Conservation (phyloP, 176 grass and related monocot species). For the Hordeum marinum region DNA sequence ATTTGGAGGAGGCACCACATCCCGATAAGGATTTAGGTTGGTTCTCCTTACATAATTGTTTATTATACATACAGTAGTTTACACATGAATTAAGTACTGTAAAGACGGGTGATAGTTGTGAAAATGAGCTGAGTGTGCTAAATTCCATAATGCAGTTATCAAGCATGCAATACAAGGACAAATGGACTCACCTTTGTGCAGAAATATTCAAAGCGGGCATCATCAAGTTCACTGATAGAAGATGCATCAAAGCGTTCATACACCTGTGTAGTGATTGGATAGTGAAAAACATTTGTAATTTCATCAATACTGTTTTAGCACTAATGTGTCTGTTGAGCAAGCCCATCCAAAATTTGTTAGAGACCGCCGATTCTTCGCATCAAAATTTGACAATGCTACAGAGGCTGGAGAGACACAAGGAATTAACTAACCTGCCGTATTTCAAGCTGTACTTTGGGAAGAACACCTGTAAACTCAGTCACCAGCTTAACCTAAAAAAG, state of each 20-base stretch:
- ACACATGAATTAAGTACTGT: background rate
- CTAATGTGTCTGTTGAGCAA: background rate
- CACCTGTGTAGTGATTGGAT: conserved; percentile 49
- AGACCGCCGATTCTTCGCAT: background rate
- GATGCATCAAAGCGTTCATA: conserved; percentile 75
- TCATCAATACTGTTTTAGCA: background rate
- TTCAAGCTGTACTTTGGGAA: conserved; percentile 79
- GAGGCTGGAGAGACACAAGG: background rate
- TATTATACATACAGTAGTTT: background rate
- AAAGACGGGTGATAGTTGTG: background rate
- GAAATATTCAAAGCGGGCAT: conserved; percentile 74
- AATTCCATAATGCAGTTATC: background rate
- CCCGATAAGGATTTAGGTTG: background rate
- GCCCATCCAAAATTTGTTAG: background rate
- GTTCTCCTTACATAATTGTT: background rate
- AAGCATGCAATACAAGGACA: conserved; percentile 23
- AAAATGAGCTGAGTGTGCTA: background rate
- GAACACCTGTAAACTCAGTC: conserved; percentile 64
- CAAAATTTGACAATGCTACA: background rate
- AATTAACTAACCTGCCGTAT: conserved; percentile 52
- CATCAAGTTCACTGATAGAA: conserved; percentile 63
- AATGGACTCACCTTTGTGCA: conserved; percentile 63
- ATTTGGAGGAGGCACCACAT: background rate
- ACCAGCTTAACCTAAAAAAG: conserved; percentile 56
- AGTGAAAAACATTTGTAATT: conserved; percentile 10